Evolutionary conservation across 2,329 filamentous ascomycete species (phyloP).

Genomic region (Alternaria sp.): DNA sequence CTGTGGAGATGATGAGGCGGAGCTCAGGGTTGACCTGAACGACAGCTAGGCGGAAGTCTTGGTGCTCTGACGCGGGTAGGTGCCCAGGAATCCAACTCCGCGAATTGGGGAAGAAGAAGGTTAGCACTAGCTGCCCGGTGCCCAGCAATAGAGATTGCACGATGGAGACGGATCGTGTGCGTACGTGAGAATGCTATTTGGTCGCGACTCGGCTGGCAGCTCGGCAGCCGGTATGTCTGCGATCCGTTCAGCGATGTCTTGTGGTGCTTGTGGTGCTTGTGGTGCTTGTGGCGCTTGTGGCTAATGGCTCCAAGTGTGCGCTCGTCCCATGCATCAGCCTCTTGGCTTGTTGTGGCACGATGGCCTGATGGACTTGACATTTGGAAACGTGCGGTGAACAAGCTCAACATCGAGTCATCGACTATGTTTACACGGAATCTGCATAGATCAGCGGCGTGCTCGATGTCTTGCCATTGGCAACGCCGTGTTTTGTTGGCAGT

Average conservation of each 20-base stretch:
- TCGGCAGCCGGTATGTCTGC: slow-evolving; percentile 8
- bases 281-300: slow-evolving; percentile 7
- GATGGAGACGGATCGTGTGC: not conserved
- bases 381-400: slow-evolving; percentile 4
- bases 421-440: not conserved
- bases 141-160: not conserved
- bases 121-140: not conserved
- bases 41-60: slow-evolving; percentile 8
- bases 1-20: slow-evolving; percentile 25
- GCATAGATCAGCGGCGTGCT: slow-evolving; percentile 3
- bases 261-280: slow-evolving; percentile 11
- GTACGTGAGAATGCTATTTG: not conserved
- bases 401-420: slow-evolving; percentile 3
- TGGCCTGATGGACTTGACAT: slow-evolving; percentile 1
- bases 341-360: slow-evolving; percentile 9
- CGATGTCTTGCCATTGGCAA: not conserved
- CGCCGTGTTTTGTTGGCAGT: slow-evolving; percentile 4
- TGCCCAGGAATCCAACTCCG: slow-evolving; percentile 14
- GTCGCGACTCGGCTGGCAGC: slow-evolving; percentile 2
- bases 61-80: slow-evolving; percentile 11
- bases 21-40: slow-evolving; percentile 18
- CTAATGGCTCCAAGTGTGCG: not conserved
- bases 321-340: not conserved
- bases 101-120: slow-evolving; percentile 6
- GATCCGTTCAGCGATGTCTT: slow-evolving; percentile 5